Percentiles rank a stretch among this genome's conserved stretches.
These are phyloP conservation scores for Malus sylvestris DNA, from an alignment of 306 rosid species.

Conservation along the genomic window DNA sequence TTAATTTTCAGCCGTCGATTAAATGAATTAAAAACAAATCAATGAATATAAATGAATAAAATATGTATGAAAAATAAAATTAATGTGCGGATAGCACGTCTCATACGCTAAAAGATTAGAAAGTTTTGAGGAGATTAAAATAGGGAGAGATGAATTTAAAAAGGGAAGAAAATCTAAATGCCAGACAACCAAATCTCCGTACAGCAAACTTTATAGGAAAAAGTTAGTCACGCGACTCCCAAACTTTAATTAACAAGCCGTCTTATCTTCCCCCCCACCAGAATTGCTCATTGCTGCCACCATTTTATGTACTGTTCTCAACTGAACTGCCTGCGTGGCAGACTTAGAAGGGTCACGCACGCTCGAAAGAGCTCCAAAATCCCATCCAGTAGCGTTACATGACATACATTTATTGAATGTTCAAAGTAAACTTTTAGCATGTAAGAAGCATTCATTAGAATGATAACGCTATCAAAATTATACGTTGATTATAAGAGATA, in stretches of 20 bases:
- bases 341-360: neutral
- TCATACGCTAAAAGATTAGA: neutral
- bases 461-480: too few relatives aligned
- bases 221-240: constrained; percentile 43
- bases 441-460: too few relatives aligned
- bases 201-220: constrained; percentile 45
- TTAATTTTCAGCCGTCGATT: too few relatives aligned
- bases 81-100: too few relatives aligned
- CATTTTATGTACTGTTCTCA: neutral
- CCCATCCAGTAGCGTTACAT: neutral
- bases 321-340: neutral
- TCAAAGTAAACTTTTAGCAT: rapidly evolving
- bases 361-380: too few relatives aligned
- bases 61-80: too few relatives aligned
- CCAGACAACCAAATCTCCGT: constrained; percentile 60
- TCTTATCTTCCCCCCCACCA: neutral
- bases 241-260: constrained; percentile 22
- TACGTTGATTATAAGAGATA: too few relatives aligned
- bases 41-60: too few relatives aligned
- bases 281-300: neutral
- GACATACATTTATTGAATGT: too few relatives aligned
- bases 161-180: constrained; percentile 37
- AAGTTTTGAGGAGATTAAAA: neutral
- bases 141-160: neutral
- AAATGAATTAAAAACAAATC: too few relatives aligned